phyloP scores from a whole-genome alignment of 1,139 yeast genomes.

The Saccharomyces hybrid region DNA sequence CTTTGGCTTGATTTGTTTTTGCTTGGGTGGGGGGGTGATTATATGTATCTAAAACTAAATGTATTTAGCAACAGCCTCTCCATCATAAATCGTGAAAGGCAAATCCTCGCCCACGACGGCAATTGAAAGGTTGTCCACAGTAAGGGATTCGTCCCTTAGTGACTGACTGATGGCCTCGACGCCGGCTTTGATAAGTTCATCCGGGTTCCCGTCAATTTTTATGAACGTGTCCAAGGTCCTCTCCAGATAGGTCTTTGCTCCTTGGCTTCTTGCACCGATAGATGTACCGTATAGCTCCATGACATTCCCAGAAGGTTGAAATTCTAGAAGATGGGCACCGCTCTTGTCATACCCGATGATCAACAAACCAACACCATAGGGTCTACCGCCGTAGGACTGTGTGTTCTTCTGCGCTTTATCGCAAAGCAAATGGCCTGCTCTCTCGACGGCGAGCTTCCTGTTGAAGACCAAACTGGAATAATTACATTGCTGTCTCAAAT shows the following conservation, averaged over 20 bases:
- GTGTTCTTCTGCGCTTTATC: conserved; percentile 97
- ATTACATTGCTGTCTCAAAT: conserved; percentile 86
- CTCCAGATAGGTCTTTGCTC: conserved; percentile 92
- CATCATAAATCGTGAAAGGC: conserved; percentile 72
- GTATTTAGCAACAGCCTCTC: conserved; percentile 70
- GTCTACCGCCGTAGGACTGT: conserved; percentile 92
- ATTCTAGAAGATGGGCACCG: conserved; percentile 91
- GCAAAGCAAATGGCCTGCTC: conserved; percentile 81
- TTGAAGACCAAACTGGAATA: conserved; percentile 78
- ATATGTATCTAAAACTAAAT: conserved; percentile 15
- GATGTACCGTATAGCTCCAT: conserved; percentile 91
- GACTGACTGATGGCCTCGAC: conserved; percentile 91
- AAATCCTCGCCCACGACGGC: conserved; percentile 82
- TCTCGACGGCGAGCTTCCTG: conserved; percentile 78
- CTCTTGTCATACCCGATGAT: conserved; percentile 90
- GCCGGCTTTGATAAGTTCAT: conserved; percentile 78
- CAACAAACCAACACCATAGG: conserved; percentile 93
- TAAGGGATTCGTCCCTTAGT: conserved; percentile 87
- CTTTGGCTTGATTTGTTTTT: neutral
- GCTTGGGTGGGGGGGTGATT: neutral
- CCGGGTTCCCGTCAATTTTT: conserved; percentile 46
- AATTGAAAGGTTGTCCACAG: conserved; percentile 75
- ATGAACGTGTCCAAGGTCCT: conserved; percentile 67
- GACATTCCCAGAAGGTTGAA: conserved; percentile 92
- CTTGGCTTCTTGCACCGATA: conserved; percentile 97